Evolutionary conservation across 768 basidiomycete species (phyloP).

Genomic region (Russula sp.): DNA sequence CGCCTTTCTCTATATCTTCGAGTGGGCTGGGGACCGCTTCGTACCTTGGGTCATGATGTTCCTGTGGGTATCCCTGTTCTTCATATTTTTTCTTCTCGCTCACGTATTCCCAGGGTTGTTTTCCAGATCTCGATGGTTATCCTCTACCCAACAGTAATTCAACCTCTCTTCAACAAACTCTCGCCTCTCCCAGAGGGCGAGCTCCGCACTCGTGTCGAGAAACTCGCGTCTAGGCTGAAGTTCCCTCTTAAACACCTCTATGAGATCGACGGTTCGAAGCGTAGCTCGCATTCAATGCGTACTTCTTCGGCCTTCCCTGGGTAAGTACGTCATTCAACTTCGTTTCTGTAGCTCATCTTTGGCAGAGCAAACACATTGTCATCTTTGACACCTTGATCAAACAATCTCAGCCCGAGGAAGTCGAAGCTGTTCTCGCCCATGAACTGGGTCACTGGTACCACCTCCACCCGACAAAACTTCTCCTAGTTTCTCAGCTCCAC

Average conservation of each 20-base stretch:
- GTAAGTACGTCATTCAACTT: constrained; percentile 40
- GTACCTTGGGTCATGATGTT: constrained; percentile 93
- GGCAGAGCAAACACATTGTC: constrained; percentile 87
- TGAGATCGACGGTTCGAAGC: constrained; percentile 96
- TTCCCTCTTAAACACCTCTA: constrained; percentile 95
- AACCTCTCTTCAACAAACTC: constrained; percentile 96
- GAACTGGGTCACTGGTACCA: constrained; percentile 97
- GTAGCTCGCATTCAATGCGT: constrained; percentile 97
- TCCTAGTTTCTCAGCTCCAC: constrained; percentile 83
- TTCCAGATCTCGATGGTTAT: constrained; percentile 86
- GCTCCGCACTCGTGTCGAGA: constrained; percentile 72
- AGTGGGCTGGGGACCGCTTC: constrained; percentile 91
- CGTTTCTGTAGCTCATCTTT: not conserved
- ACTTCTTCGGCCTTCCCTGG: constrained; percentile 97
- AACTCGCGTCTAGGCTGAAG: constrained; percentile 72
- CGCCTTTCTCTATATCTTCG: constrained; percentile 82
- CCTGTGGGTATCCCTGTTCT: constrained; percentile 52
- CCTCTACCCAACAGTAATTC: constrained; percentile 82
- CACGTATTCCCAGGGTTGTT: constrained; percentile 49
- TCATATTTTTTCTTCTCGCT: constrained; percentile 4
- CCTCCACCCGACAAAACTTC: constrained; percentile 85
- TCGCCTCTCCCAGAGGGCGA: constrained; percentile 79
- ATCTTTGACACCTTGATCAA: constrained; percentile 97
- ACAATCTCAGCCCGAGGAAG: constrained; percentile 84
- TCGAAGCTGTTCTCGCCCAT: constrained; percentile 96